Evolutionary conservation across 2,329 filamentous ascomycete genomes (phyloP).

Genomic region (Trichothecium sympodiale): DNA sequence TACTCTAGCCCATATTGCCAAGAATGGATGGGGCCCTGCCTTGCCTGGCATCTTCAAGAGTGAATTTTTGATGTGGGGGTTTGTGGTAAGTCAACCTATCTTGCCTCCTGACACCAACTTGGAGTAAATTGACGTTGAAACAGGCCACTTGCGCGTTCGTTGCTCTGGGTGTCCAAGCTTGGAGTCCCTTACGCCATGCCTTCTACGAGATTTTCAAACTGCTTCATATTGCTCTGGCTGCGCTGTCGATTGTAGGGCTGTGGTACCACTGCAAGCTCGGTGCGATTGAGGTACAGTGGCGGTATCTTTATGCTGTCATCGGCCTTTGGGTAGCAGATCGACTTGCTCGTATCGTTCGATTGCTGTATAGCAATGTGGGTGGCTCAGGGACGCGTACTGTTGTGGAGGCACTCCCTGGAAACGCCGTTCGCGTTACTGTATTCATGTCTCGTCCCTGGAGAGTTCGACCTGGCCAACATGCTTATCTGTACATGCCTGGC

Average conservation of each 20-base stretch:
- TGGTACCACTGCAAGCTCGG: constrained; percentile 56
- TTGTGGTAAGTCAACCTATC: constrained; percentile 39
- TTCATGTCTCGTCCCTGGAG: constrained; percentile 67
- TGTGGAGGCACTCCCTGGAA: constrained; percentile 65
- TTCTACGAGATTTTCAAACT: constrained; percentile 73
- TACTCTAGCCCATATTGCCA: constrained; percentile 46
- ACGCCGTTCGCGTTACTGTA: constrained; percentile 62
- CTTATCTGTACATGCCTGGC: constrained; percentile 67
- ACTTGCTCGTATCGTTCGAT: constrained; percentile 41
- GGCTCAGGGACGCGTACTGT: constrained; percentile 56
- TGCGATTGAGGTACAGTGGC: constrained; percentile 37
- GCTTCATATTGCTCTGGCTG: constrained; percentile 55
- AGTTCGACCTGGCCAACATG: constrained; percentile 65
- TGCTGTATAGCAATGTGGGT: constrained; percentile 57
- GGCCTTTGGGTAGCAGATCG: constrained; percentile 60
- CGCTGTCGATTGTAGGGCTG: constrained; percentile 47
- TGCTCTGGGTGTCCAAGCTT: constrained; percentile 55
- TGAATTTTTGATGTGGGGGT: constrained; percentile 47
- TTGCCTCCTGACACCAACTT: constrained; percentile 8
- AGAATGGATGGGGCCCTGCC: constrained; percentile 37
- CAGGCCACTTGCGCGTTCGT: constrained; percentile 50
- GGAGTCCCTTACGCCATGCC: constrained; percentile 61
- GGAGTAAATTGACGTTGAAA: no score
- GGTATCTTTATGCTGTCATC: constrained; percentile 50
- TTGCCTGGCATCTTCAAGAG: constrained; percentile 22